Conservation (phyloP, 1,284 basidiomycete genomes). For the Tilletia indica region DNA sequence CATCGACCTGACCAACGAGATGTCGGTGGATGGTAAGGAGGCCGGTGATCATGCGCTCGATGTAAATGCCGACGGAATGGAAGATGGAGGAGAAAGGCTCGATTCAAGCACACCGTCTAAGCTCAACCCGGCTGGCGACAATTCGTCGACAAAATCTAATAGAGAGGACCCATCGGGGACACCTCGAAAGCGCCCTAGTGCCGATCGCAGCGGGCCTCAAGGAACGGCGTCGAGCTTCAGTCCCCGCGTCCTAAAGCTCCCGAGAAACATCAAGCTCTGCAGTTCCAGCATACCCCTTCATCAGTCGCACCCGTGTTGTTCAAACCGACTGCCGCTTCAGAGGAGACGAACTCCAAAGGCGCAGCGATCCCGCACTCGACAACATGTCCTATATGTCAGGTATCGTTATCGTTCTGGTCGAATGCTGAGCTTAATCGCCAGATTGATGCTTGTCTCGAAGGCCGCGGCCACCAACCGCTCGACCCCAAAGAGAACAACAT, state of each 20-base stretch:
- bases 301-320: background rate
- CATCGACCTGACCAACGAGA: too few species aligned
- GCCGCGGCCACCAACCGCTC: background rate
- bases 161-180: background rate
- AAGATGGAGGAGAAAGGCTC: too few species aligned
- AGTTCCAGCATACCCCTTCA: background rate
- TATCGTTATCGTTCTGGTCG: background rate
- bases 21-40: background rate
- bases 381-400: slow-evolving; percentile 6
- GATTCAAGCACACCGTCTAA: too few species aligned
- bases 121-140: too few species aligned
- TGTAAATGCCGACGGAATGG: too few species aligned
- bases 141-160: background rate
- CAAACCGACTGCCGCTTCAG: background rate
- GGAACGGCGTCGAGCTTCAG: slow-evolving; percentile 3
- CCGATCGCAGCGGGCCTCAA: background rate
- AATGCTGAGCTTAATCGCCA: slow-evolving; percentile 11
- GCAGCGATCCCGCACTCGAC: background rate
- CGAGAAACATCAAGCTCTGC: slow-evolving; percentile 1
- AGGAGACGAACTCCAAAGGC: background rate
- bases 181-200: background rate
- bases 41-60: background rate
- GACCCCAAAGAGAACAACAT: too few species aligned
- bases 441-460: slow-evolving; percentile 9
- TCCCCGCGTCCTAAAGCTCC: slow-evolving; percentile 11